Evolutionary conservation across 1,284 basidiomycete species (phyloP).

Genomic region (Ceratobasidium sp.): DNA sequence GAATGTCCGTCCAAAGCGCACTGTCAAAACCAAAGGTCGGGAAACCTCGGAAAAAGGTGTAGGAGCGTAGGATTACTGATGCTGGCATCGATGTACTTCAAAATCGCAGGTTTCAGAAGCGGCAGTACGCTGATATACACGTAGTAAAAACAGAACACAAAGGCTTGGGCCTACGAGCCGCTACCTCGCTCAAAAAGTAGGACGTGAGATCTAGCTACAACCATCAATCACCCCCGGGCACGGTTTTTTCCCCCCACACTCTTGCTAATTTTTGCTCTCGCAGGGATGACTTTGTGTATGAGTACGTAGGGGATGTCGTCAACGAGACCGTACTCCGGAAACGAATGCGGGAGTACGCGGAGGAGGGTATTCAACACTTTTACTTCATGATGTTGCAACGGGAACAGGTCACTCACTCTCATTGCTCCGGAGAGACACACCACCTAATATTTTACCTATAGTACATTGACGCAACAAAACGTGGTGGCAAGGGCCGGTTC

Average conservation of each 20-base stretch:
- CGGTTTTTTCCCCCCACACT: slow-evolving; percentile 11
- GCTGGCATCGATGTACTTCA: slow-evolving; percentile 2
- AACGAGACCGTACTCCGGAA: slow-evolving; percentile 86
- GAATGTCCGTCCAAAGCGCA: slow-evolving; percentile 85
- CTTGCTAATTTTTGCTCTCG: neutral
- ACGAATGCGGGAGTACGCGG: slow-evolving; percentile 92
- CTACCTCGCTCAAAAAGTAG: slow-evolving; percentile 72
- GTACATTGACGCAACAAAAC: slow-evolving; percentile 99
- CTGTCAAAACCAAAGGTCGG: slow-evolving; percentile 92
- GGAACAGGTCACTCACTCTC: slow-evolving; percentile 74
- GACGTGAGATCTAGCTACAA: slow-evolving; percentile 47
- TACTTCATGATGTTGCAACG: slow-evolving; percentile 99
- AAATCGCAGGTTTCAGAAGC: slow-evolving; percentile 76
- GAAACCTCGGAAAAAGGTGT: slow-evolving; percentile 45
- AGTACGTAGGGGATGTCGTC: slow-evolving; percentile 98
- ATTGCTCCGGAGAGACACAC: slow-evolving; percentile 11
- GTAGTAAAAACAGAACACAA: slow-evolving; percentile 96
- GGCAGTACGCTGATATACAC: slow-evolving; percentile 85
- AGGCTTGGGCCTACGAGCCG: slow-evolving; percentile 89
- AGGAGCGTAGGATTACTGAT: slow-evolving; percentile 14
- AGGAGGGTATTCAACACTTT: slow-evolving; percentile 94
- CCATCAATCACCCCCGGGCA: slow-evolving; percentile 15
- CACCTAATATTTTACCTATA: slow-evolving; percentile 47
- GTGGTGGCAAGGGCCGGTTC: slow-evolving; percentile 94
- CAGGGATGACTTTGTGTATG: slow-evolving; percentile 94